Evolutionary conservation across 345 rosid species (phyloP), one percentile per base, ranked within the genome.

Genomic region (Heritiera fomes): DNA sequence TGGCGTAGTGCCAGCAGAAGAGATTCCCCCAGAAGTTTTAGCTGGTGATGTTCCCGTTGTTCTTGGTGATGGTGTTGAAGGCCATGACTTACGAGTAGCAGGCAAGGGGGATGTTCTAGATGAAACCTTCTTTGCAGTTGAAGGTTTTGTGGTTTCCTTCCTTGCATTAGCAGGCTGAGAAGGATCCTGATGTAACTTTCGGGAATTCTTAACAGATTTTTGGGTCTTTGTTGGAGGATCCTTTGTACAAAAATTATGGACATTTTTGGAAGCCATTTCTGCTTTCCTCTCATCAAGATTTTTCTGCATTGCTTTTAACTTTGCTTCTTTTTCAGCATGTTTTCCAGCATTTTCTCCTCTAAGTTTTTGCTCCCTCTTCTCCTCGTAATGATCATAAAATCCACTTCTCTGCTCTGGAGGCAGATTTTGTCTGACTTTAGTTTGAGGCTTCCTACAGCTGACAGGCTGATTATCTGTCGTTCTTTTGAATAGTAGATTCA

Each of bases 361-460:
- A 77, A 91, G 85, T 76, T 89, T 91, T 79, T 86, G 86, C 80
- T 89, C 88, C 76, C 92, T 83, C 85, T 83, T 89, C 82, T 87
- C 89, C 82, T 81, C 87, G 86, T 87, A 89, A 77, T 84, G 85
- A 61, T 86, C 86, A 77, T 89, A 89, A 72, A 86, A 87, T 23
- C 91, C 90, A 80, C 89, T 90, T 78, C 89, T 86, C 66, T 87
- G 83, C 80, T 86, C 89, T 50, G 82, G 79, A 23, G 83, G 72
- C 40, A 50, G 80, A 52, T 79, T 82, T 74, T 83, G 80, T 65
- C 41, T 82, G 70, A 38, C 77, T 71, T 77, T 71, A n/a, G 77
- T 76, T 77, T 76, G 75, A 15, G 82, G 77, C 77, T 76, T 82
- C 40, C 47, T 70, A 71, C 56, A 10, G 71, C 75, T 81, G 62